These are phyloP conservation scores for Melanomma pulvis-pyrius DNA, from an alignment of 495 filamentous ascomycete species.

Conservation along the genomic window DNA sequence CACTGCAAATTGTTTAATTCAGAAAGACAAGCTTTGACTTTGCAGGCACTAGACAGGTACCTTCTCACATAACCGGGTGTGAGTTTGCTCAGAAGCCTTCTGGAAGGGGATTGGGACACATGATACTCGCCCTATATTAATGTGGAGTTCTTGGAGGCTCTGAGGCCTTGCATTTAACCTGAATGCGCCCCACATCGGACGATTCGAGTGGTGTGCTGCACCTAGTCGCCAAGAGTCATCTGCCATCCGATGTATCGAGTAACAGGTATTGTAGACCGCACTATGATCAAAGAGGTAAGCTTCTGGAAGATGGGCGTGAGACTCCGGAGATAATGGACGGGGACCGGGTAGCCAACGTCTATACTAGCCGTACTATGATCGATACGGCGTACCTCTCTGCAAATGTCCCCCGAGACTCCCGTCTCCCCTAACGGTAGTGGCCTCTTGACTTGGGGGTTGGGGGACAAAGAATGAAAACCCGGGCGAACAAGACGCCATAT, in stretches of 20 bases:
- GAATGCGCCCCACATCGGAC: conserved; percentile 15
- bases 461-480: background rate
- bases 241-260: conserved; percentile 7
- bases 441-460: background rate
- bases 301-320: conserved; percentile 24
- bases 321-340: background rate
- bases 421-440: background rate
- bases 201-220: conserved; percentile 14
- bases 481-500: no score
- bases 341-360: background rate
- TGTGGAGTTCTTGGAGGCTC: conserved; percentile 10
- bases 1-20: conserved; percentile 27
- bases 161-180: conserved; percentile 25
- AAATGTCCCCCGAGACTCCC: conserved; percentile 5
- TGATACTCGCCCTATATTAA: conserved; percentile 27
- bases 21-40: conserved; percentile 27
- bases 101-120: conserved; percentile 31
- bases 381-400: background rate
- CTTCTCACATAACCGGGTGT: conserved; percentile 7
- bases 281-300: conserved; percentile 11
- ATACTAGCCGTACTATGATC: conserved; percentile 1
- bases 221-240: conserved; percentile 3
- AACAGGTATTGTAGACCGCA: background rate
- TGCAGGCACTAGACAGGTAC: conserved; percentile 13
- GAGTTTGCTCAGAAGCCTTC: conserved; percentile 22